Evolutionary conservation across 768 basidiomycete genomes (phyloP).

Genomic region (Leccinellum luteum): DNA sequence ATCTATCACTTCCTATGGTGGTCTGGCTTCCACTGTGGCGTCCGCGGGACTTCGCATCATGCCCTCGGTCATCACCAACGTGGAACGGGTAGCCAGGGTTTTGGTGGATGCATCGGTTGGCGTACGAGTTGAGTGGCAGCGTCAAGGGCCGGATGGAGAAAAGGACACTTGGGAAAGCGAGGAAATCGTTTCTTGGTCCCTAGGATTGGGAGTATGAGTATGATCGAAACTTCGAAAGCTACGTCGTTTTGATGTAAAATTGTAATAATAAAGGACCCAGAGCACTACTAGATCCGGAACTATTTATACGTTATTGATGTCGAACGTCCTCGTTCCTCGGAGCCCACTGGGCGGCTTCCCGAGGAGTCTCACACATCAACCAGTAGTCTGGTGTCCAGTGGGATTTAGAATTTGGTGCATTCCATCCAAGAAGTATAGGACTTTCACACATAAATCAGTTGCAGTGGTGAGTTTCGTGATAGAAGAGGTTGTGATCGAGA

Average conservation of each 20-base stretch:
- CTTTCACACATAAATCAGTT: not conserved
- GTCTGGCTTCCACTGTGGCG: slow-evolving; percentile 16
- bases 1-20: slow-evolving; percentile 13
- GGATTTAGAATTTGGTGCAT: not conserved
- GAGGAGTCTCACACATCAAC: not conserved
- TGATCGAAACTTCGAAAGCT: not conserved
- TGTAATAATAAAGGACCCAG: not conserved
- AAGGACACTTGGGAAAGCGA: slow-evolving; percentile 30
- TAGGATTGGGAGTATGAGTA: slow-evolving; percentile 21
- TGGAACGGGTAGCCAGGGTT: slow-evolving; percentile 20
- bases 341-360: not conserved
- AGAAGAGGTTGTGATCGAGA: not conserved
- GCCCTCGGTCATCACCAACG: slow-evolving; percentile 22
- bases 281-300: not conserved
- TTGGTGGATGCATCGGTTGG: slow-evolving; percentile 29
- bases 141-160: slow-evolving; percentile 7
- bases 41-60: slow-evolving; percentile 19
- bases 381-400: not conserved
- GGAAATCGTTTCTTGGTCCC: slow-evolving; percentile 25
- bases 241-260: not conserved
- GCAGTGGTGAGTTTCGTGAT: not conserved
- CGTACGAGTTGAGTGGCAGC: slow-evolving; percentile 27
- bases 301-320: not conserved
- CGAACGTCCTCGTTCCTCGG: not conserved
- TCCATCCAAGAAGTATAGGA: not conserved